phyloP scores from a whole-genome alignment of 208 protist species.

The Leishmania arabica region DNA sequence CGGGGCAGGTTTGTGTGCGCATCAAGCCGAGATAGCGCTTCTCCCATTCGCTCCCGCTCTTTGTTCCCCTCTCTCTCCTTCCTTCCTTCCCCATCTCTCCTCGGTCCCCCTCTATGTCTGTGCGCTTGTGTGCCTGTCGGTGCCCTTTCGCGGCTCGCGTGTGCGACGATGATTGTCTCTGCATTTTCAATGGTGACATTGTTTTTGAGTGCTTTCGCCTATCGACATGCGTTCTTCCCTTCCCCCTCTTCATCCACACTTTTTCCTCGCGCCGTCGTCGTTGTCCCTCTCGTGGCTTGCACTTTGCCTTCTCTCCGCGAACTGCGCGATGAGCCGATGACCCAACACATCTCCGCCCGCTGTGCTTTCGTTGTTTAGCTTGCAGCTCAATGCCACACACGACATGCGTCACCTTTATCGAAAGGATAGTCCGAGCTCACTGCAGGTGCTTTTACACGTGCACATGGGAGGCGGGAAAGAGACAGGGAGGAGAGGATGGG shows the following conservation, averaged over 20 bases:
- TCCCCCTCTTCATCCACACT: too few species aligned
- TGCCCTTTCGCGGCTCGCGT: neutral
- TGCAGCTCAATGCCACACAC: neutral
- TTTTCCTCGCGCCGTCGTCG: too few species aligned
- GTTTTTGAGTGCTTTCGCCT: too few species aligned
- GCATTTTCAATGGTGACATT: neutral
- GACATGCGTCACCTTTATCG: neutral
- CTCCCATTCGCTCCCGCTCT: neutral
- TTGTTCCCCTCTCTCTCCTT: neutral
- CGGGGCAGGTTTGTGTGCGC: neutral
- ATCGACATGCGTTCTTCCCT: too few species aligned
- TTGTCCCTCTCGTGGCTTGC: too few species aligned
- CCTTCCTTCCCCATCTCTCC: neutral
- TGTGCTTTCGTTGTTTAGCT: too few species aligned
- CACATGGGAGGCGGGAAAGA: neutral
- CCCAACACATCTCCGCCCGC: too few species aligned
- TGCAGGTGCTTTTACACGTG: neutral
- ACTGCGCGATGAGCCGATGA: too few species aligned
- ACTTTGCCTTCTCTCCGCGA: too few species aligned
- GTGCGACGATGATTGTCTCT: neutral
- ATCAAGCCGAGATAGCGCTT: neutral
- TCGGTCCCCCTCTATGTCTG: neutral
- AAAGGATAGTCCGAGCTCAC: neutral
- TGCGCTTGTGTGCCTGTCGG: neutral
- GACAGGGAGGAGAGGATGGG: neutral